Conservation (phyloP, 2,329 filamentous ascomycete species). For the Ceratocystis albifundus region DNA sequence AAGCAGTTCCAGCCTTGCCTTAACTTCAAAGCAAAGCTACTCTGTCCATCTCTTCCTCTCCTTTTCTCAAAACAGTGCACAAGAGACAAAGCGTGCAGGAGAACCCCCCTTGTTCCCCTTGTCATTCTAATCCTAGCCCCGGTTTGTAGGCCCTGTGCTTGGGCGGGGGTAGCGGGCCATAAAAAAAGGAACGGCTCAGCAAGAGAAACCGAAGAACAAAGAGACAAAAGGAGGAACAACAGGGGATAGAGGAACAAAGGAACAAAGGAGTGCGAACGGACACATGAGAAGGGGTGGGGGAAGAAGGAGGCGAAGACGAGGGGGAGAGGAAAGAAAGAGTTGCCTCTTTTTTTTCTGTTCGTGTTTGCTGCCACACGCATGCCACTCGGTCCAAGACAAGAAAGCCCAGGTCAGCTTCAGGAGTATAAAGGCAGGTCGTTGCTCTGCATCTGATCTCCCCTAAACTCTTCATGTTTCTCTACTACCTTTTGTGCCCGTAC, state of each 20-base stretch:
- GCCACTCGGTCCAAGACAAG: background rate
- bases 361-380: background rate
- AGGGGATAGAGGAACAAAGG: constrained; percentile 5
- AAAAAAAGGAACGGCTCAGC: background rate
- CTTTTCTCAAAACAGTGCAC: background rate
- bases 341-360: background rate
- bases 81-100: constrained; percentile 2
- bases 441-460: too few relatives aligned
- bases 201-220: background rate
- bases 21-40: background rate
- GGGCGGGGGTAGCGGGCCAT: background rate
- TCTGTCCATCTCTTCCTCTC: too few relatives aligned
- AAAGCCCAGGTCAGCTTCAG: too few relatives aligned
- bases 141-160: constrained; percentile 4
- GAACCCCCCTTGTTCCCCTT: constrained; percentile 1
- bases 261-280: constrained; percentile 13
- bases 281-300: constrained; percentile 1
- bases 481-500: too few relatives aligned
- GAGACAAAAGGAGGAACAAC: constrained; percentile 2
- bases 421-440: too few relatives aligned
- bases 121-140: background rate
- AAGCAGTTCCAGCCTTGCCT: background rate
- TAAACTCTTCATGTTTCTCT: too few relatives aligned
- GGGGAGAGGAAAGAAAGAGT: background rate
- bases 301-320: background rate